Evolutionary conservation across 495 filamentous ascomycete genomes (phyloP).

Genomic region (Aspergillus steynii): DNA sequence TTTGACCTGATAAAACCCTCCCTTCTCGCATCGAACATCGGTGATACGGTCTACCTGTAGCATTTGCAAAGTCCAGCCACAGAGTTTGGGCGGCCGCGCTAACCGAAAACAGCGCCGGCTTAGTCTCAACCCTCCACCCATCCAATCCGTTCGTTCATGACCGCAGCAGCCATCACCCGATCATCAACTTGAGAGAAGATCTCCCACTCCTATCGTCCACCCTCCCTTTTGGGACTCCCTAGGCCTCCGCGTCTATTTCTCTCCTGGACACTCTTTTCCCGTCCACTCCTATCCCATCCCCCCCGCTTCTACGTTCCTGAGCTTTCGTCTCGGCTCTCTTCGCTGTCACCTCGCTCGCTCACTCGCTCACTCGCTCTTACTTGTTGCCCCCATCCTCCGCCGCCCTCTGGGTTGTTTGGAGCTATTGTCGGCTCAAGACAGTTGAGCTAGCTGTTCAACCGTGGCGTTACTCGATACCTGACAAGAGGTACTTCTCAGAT

Average conservation of each 20-base stretch:
- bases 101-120: conserved; percentile 45
- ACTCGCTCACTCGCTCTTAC: neutral
- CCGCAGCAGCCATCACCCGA: conserved; percentile 30
- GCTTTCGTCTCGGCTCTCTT: neutral
- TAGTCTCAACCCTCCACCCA: conserved; percentile 38
- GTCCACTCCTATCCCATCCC: conserved; percentile 10
- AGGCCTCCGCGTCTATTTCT: conserved; percentile 26
- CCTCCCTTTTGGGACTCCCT: conserved; percentile 31
- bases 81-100: conserved; percentile 25
- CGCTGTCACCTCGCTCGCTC: too few species aligned
- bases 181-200: conserved; percentile 24
- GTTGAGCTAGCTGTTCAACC: conserved; percentile 41
- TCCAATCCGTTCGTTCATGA: conserved; percentile 14
- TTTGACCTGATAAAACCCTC: too few species aligned
- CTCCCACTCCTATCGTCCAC: conserved; percentile 22
- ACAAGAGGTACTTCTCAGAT: conserved; percentile 49
- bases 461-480: conserved; percentile 53
- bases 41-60: too few species aligned
- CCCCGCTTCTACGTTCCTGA: conserved; percentile 19
- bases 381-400: conserved; percentile 18
- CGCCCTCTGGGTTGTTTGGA: conserved; percentile 34
- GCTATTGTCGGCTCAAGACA: conserved; percentile 44
- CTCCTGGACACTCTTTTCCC: conserved; percentile 16
- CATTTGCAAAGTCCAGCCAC: neutral
- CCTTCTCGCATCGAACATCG: too few species aligned